phyloP scores from a whole-genome alignment of 2,329 filamentous ascomycete genomes.

The Capronia americana region DNA sequence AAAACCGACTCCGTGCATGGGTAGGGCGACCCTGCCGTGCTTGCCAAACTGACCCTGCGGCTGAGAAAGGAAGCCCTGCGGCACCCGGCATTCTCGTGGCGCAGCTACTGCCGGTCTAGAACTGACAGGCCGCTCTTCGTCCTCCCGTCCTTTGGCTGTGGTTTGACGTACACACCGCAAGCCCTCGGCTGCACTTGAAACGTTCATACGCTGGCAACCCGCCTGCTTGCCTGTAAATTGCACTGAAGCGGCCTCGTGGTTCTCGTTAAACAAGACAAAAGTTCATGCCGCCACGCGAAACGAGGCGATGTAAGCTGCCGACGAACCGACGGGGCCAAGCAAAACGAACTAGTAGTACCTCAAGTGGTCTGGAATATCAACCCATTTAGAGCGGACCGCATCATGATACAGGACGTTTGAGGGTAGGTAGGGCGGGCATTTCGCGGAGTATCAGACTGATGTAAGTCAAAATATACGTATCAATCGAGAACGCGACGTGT shows the following conservation, averaged over 20 bases:
- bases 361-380: constrained; percentile 20
- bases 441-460: neutral
- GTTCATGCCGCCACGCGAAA: constrained; percentile 34
- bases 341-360: constrained; percentile 20
- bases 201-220: constrained; percentile 16
- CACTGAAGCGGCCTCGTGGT: constrained; percentile 25
- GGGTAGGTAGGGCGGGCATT: neutral
- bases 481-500: neutral
- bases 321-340: constrained; percentile 18
- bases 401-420: constrained; percentile 1
- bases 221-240: constrained; percentile 6
- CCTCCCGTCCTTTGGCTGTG: constrained; percentile 1
- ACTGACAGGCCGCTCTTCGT: constrained; percentile 4
- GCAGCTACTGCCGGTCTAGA: constrained; percentile 14
- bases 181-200: constrained; percentile 27
- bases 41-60: constrained; percentile 4
- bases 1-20: constrained; percentile 23
- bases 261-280: constrained; percentile 19
- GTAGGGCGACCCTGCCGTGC: constrained; percentile 7
- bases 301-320: constrained; percentile 15
- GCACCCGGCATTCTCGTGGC: constrained; percentile 17
- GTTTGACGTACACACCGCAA: constrained; percentile 22
- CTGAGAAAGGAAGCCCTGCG: constrained; percentile 11
- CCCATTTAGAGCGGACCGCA: neutral
- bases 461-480: neutral